These are phyloP conservation scores for Zygosaccharomyces lentus DNA, from an alignment of 805 yeast genomes.

Conservation along the genomic window DNA sequence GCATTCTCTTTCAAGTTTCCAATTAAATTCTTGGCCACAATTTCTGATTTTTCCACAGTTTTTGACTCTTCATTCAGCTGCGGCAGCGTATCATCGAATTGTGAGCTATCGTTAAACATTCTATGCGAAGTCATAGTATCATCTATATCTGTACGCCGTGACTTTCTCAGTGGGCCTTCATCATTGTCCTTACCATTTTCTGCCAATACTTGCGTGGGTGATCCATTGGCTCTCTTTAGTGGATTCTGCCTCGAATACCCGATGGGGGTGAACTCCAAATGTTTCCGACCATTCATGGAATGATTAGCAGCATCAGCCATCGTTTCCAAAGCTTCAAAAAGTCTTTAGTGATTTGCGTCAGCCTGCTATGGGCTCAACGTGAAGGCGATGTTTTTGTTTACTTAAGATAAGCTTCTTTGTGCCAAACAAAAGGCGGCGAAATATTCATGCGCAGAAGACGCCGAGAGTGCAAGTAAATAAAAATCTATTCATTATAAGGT, in stretches of 20 bases:
- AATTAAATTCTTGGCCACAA: slow-evolving; percentile 17
- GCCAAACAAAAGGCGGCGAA: slow-evolving; percentile 3
- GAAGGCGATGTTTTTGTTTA: slow-evolving; percentile 1
- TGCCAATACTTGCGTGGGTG: slow-evolving; percentile 4
- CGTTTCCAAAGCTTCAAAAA: neutral
- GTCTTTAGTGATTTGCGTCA: neutral
- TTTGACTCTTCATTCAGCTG: slow-evolving; percentile 12
- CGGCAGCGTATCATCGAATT: slow-evolving; percentile 34
- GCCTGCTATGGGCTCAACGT: no score
- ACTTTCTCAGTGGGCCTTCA: slow-evolving; percentile 19
- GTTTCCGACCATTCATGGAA: slow-evolving; percentile 14
- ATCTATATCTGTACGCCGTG: slow-evolving; percentile 17
- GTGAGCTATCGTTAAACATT: slow-evolving; percentile 31
- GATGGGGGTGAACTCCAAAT: slow-evolving; percentile 42
- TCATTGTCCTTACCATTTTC: slow-evolving; percentile 1
- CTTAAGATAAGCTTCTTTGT: slow-evolving; percentile 2
- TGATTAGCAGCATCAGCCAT: neutral
- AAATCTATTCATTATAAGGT: neutral
- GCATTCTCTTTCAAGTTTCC: slow-evolving; percentile 23
- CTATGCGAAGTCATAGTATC: slow-evolving; percentile 27
- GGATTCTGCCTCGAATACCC: slow-evolving; percentile 31
- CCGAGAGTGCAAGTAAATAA: neutral
- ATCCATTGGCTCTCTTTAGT: slow-evolving; percentile 6
- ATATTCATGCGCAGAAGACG: neutral
- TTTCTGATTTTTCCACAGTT: neutral